Base-by-base conservation (phyloP, 2,329 filamentous ascomycete species). In the Penicillium sp. region DNA sequence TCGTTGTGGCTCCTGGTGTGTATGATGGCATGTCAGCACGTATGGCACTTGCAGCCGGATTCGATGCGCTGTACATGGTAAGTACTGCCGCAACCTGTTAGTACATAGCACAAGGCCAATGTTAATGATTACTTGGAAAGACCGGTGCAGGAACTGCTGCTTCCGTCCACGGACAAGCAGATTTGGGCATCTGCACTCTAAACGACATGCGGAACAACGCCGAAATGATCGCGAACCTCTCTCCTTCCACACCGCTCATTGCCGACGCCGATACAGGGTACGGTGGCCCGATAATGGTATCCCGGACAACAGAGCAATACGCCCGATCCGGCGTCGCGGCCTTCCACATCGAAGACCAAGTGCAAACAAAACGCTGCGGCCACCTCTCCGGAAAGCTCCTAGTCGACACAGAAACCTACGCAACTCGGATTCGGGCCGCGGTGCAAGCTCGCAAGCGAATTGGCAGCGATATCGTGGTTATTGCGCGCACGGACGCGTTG, bases 331-430 rank as follows among this genome's bases (percentile, higher is more conserved):
- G 83, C 25, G 80, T 85, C 3, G 83, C 83, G 1, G 83, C 76
- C 10, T 75, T 85, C 45, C 83, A 85, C 66, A 78, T 85, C 62
- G 83, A 86, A 69, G 83, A 85, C 68, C 81, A 85, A 66, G 77
- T 84, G 8, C 74, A 75, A 58, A 75, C 72, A 16, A 78, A 78
- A 55, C 70, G 75, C 19, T 78, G 76, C 56, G 75, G 76, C 2
- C 75, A 78, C 52, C 69, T 78, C 0, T 69, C 65, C 2, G 75
- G 75, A 37, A 78, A 78, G 60, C 67, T 73, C 37, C 69, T 78
- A 9, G 75, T 77, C 25, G 72, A 72, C 46, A 61, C 54, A 0
- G 65, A 67, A 1, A 72, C 70, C 2, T 77, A 71, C 54, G 65
- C 68, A 37, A 71, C 67, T 9, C 70, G 75, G 5, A 75, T 78